Conservation (phyloP, 257 asterid genomes). For the Cinchona pubescens region DNA sequence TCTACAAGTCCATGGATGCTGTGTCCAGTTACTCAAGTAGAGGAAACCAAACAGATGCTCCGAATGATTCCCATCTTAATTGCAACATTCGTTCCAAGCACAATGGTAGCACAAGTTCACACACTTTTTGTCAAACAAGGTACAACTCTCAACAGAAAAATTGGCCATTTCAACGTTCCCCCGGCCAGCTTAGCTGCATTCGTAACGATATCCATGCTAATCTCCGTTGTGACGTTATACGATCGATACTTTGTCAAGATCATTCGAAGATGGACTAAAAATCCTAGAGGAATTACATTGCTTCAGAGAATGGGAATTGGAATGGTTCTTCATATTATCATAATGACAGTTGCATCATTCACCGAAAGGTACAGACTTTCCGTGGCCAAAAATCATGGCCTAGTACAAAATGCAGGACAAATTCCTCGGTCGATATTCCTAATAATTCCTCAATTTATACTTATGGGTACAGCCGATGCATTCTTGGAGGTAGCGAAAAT, state of each 20-base stretch:
- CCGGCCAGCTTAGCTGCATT: constrained; percentile 75
- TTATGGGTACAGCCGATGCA: constrained; percentile 84
- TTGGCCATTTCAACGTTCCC: constrained; percentile 61
- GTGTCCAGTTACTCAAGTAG: constrained; percentile 75
- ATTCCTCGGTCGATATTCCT: constrained; percentile 66
- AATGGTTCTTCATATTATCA: constrained; percentile 50
- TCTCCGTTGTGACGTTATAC: constrained; percentile 64
- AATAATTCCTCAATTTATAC: constrained; percentile 66
- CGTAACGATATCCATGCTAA: constrained; percentile 67
- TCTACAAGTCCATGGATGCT: constrained; percentile 63
- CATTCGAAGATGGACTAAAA: constrained; percentile 48
- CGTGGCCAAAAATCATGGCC: constrained; percentile 48
- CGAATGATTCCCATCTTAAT: constrained; percentile 66
- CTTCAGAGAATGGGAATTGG: constrained; percentile 92
- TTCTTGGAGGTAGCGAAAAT: constrained; percentile 67
- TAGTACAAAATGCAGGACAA: constrained; percentile 11
- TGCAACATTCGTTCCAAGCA: constrained; percentile 67
- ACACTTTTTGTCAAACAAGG: constrained; percentile 80
- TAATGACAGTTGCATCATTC: constrained; percentile 62
- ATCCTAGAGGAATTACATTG: constrained; percentile 72
- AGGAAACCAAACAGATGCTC: constrained; percentile 83
- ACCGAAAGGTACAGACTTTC: constrained; percentile 52
- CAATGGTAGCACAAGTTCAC: constrained; percentile 65
- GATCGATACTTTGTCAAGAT: constrained; percentile 53
- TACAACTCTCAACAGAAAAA: constrained; percentile 51